Percentiles rank a stretch among this genome's conserved stretches.
These are phyloP conservation scores for Sideroxylon spinosum DNA, from an alignment of 179 eudicot species.

Conservation along the genomic window DNA sequence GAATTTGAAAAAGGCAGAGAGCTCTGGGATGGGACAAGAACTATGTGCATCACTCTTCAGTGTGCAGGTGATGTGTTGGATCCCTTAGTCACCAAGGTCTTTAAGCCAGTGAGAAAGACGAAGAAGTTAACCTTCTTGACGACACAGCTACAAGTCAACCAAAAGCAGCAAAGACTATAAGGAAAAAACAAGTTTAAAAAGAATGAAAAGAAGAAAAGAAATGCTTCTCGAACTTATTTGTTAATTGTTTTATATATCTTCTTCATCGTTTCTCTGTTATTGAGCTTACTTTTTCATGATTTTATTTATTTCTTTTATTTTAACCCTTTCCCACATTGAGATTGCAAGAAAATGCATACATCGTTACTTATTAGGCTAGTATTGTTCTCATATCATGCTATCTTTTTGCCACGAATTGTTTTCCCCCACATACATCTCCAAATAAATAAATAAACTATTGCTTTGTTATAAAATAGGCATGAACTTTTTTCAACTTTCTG, in stretches of 20 bases:
- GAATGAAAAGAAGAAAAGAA: constrained; percentile 9
- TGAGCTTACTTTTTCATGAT: no score
- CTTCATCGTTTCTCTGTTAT: no score
- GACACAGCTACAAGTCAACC: constrained; percentile 1
- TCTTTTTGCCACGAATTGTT: no score
- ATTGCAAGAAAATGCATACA: no score
- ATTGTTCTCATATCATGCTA: no score
- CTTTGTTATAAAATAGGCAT: neutral
- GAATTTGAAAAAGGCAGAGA: constrained; percentile 44
- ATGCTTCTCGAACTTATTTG: neutral
- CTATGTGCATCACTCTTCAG: constrained; percentile 37
- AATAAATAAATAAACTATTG: neutral
- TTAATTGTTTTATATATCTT: neutral
- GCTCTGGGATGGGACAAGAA: constrained; percentile 58
- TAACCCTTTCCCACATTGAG: no score
- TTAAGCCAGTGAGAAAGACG: constrained; percentile 32
- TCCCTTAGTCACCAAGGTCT: constrained; percentile 46
- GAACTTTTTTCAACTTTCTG: constrained; percentile 6
- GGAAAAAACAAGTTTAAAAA: constrained; percentile 12
- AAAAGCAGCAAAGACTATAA: constrained; percentile 1
- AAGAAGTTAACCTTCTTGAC: constrained; percentile 16
- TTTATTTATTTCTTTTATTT: no score
- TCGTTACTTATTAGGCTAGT: no score
- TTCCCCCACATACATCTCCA: no score
- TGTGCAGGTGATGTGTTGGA: constrained; percentile 51